Evolutionary conservation across 805 yeast genomes (phyloP).

Genomic region (Lachancea thermotolerans): DNA sequence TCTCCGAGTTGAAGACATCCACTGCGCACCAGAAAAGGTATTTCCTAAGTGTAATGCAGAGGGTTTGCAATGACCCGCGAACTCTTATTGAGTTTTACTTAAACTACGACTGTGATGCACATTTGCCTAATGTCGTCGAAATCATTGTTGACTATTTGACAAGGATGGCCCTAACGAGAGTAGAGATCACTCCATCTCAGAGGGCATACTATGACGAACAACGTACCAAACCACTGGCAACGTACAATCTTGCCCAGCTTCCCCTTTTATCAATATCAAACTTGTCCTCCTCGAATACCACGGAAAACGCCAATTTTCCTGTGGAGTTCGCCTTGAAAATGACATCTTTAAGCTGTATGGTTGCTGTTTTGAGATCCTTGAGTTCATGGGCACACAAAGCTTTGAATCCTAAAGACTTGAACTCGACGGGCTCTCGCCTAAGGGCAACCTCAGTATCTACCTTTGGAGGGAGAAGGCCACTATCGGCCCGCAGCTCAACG

Average conservation of each 20-base stretch:
- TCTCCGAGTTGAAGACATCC: conserved; percentile 84
- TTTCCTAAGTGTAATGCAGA: conserved; percentile 69
- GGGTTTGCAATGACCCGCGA: conserved; percentile 82
- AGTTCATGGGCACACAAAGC: conserved; percentile 82
- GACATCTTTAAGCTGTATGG: conserved; percentile 71
- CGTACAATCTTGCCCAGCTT: conserved; percentile 65
- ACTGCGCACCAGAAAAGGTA: conserved; percentile 91
- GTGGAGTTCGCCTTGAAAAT: conserved; percentile 79
- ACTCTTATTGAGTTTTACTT: conserved; percentile 86
- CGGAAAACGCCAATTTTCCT: conserved; percentile 42
- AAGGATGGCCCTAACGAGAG: conserved; percentile 59
- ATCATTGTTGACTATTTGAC: conserved; percentile 67
- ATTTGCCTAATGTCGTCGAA: conserved; percentile 81
- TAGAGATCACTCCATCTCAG: conserved; percentile 66
- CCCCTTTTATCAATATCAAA: conserved; percentile 71
- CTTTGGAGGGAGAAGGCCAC: conserved; percentile 6
- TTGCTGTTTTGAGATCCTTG: conserved; percentile 73
- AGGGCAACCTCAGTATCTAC: conserved; percentile 6
- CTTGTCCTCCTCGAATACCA: conserved; percentile 34
- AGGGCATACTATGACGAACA: conserved; percentile 48
- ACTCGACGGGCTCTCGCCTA: neutral
- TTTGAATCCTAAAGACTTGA: conserved; percentile 26
- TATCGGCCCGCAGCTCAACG: conserved; percentile 8
- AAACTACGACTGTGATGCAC: conserved; percentile 88
- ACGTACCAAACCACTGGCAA: conserved; percentile 52